Conservation (phyloP, 169 alveolate genomes). For the Eimeria zaria region DNA sequence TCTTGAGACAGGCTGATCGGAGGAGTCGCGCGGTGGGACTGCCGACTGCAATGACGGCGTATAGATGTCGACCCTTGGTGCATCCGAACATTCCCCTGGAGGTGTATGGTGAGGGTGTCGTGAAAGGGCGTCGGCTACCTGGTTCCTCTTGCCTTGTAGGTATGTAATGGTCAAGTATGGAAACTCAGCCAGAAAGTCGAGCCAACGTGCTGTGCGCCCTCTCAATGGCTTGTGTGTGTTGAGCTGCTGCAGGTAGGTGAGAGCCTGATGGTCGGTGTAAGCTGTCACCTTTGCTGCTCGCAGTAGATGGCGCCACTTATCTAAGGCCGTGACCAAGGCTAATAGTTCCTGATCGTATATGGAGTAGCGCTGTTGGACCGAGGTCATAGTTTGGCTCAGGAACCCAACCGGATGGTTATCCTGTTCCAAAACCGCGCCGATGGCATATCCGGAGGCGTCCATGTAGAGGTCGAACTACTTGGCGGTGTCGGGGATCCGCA, state of each 20-base stretch:
- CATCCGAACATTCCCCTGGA: too few relatives aligned
- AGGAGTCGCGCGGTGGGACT: too few relatives aligned
- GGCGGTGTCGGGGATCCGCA: conserved; percentile 1
- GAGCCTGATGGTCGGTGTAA: not conserved
- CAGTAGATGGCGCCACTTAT: not conserved
- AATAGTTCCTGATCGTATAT: not conserved
- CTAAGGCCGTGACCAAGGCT: not conserved
- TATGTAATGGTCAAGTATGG: not conserved
- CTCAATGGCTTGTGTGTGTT: not conserved
- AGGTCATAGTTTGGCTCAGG: conserved; percentile 7
- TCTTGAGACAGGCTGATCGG: too few relatives aligned
- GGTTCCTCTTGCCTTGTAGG: not conserved
- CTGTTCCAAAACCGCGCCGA: not conserved
- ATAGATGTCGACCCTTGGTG: too few relatives aligned
- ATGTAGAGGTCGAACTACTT: conserved; percentile 2
- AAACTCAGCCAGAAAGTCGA: not conserved
- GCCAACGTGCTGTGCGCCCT: conserved; percentile 1
- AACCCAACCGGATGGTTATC: not conserved
- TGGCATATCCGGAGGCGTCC: conserved; percentile 11
- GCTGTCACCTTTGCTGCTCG: not conserved
- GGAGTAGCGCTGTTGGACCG: not conserved
- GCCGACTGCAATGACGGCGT: too few relatives aligned
- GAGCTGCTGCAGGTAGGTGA: not conserved
- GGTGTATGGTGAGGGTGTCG: too few relatives aligned
- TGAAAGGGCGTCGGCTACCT: not conserved